Base-by-base conservation (phyloP, 2,329 filamentous ascomycete genomes). In the Cladosporium sp. region DNA sequence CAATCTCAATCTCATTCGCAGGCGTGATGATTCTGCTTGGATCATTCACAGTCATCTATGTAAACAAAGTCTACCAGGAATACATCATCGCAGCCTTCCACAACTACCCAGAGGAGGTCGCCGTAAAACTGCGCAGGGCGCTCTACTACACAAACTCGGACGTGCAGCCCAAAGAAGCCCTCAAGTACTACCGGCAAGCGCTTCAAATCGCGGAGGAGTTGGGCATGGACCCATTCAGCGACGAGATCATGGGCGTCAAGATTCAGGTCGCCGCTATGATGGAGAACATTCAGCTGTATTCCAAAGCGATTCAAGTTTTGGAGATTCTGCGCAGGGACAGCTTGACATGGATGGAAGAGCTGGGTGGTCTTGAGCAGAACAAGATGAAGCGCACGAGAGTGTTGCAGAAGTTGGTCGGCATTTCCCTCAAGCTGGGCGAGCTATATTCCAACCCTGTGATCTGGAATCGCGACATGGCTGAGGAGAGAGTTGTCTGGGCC, bases 211-310 rank as follows among this genome's bases (percentile, higher is more conserved):
- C 91, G 58, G 77, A 85, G 50, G 85, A 90, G 67, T 69, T 88
- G 51, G 85, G 86, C 0, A 83, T 99, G 77, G 91, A 97, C 69
- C 90, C 90, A 0, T 95, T 92, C 70, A 92, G 89, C 3, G 89
- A 97, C 65, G 92, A 97, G 71, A 87, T 97, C 34, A 80, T 97
- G 64, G 94, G 94, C 8, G 86, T 97, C 53, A 90, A 91, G 68
- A 86, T 97, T 51, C 86, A 92, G 70, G 80, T 96, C 8, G 86
- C 90, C 1, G 81, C 82, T 9, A 85, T 96, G 80, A 80, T 96
- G 61, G 90, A 97, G 73, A 87, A 88, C 68, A 83, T 90, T 15
- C 81, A 86, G 32, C 83, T 88, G 66, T 86, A 86, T 67, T 79
- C 83, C 20, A 83, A 86, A 58, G 85, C 91, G 0, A 86, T 90